Evolutionary conservation across 257 asterid species (phyloP).

Genomic region (Solanum megistacrolobum): DNA sequence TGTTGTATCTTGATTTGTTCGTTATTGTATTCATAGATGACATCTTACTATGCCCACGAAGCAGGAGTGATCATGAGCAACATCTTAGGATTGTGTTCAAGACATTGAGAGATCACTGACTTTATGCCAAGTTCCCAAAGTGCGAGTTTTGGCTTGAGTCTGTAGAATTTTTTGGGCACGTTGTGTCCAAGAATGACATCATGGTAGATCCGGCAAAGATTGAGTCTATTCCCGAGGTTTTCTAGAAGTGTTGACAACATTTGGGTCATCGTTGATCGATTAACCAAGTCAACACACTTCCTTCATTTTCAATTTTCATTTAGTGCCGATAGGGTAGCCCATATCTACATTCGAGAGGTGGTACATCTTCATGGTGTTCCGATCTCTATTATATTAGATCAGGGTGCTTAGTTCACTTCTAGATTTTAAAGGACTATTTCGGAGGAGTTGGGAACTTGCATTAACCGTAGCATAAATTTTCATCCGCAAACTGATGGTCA

Average conservation of each 20-base stretch:
- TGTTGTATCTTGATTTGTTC: neutral
- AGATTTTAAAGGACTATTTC: neutral
- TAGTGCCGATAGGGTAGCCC: neutral
- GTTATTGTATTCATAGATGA: neutral
- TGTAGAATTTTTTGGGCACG: neutral
- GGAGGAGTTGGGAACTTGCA: neutral
- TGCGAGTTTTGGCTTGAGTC: neutral
- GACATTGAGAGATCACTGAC: neutral
- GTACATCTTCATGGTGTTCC: neutral
- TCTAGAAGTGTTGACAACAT: neutral
- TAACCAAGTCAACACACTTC: neutral
- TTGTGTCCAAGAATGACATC: neutral
- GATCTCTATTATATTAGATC: neutral
- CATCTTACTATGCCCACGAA: neutral
- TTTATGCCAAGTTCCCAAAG: neutral
- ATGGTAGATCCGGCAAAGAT: neutral
- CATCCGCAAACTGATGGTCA: too few species aligned
- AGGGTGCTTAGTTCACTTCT: neutral
- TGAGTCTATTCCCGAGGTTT: neutral
- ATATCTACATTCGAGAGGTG: neutral
- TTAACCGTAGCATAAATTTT: too few species aligned
- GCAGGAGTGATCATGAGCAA: neutral
- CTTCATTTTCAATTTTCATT: too few species aligned
- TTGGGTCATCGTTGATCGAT: neutral
- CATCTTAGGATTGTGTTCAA: neutral